Conservation (phyloP, 2,329 filamentous ascomycete genomes). For the Bipolaris gigantea region DNA sequence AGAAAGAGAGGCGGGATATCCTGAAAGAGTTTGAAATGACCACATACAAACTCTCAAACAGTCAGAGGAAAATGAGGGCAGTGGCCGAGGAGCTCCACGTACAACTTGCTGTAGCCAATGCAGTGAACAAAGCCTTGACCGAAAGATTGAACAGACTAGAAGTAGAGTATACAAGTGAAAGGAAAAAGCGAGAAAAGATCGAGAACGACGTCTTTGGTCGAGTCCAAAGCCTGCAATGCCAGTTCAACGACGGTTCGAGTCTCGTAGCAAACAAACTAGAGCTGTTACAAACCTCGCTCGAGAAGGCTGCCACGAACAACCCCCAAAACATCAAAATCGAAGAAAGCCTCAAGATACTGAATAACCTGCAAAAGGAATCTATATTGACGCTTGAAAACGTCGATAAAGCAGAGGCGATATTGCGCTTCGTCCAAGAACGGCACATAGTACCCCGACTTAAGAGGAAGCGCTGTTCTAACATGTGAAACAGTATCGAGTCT, state of each 20-base stretch:
- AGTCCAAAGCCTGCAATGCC: slow-evolving; percentile 19
- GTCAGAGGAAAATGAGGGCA: slow-evolving; percentile 16
- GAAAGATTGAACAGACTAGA: slow-evolving; percentile 16
- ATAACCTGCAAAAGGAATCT: slow-evolving; percentile 18
- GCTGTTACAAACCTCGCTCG: slow-evolving; percentile 14
- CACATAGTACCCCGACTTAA: slow-evolving; percentile 2
- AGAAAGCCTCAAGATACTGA: slow-evolving; percentile 23
- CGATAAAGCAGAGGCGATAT: slow-evolving; percentile 26
- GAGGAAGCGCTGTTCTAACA: slow-evolving; percentile 6
- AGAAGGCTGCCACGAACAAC: slow-evolving; percentile 1
- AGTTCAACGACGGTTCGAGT: slow-evolving; percentile 14
- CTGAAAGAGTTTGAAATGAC: slow-evolving; percentile 13
- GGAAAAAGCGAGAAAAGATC: slow-evolving; percentile 21
- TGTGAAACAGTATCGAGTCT: slow-evolving; percentile 18
- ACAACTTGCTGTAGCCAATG: slow-evolving; percentile 15
- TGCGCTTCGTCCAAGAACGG: slow-evolving; percentile 27
- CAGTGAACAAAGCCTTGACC: slow-evolving; percentile 15
- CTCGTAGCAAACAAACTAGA: slow-evolving; percentile 21
- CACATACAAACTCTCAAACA: slow-evolving; percentile 14
- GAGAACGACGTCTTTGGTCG: slow-evolving; percentile 25
- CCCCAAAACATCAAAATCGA: slow-evolving; percentile 9
- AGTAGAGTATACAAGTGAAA: slow-evolving; percentile 24
- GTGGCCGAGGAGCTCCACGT: slow-evolving; percentile 22
- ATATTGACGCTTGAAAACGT: slow-evolving; percentile 26
- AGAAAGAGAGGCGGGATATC: slow-evolving; percentile 27